Evolutionary conservation across 2,329 filamentous ascomycete genomes (phyloP), one percentile per base, ranked within the genome.

Genomic region (Verticillium tricorpus): DNA sequence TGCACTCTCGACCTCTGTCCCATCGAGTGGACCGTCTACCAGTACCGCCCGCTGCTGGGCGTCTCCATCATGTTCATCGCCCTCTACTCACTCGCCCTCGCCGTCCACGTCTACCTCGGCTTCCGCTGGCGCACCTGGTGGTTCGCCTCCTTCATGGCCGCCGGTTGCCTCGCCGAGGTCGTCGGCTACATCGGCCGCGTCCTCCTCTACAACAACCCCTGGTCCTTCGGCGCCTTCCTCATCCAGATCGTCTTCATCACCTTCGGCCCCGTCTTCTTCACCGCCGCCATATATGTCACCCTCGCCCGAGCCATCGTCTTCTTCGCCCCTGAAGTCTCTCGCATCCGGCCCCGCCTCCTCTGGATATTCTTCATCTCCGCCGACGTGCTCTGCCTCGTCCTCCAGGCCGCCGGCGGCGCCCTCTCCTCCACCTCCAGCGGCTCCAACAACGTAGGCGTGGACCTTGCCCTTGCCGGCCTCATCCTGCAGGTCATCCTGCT

Each of bases 201-300:
- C 59, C 69, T 86, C 67, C 75, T 87, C 62, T 80, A 82, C 65
- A 64, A 80, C 55, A 83, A 89, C 67, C 85, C 86, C 0, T 90
- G 87, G 69, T 77, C 70, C 57, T 82, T 87, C 69, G 69, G 70
- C 14, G 85, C 80, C 8, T 91, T 90, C 70, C 80, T 89, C 70
- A 80, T 89, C n/a, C 85, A 90, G 69, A 88, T 89, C 65, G 81
- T 71, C 63, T 87, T 84, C 72, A 77, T 90, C 58, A 88, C 85
- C 4, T 71, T 73, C 64, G 77, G 74, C 11, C 77, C 77, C 59
- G 76, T 79, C 63, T 79, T 76, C 66, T 79, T 85, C 81, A 66
- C 84, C 32, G 88, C 87, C 0, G 85, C 85, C 62, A 86, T 90
- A 69, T 91, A 90, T 71, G 81, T 90, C 60, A 88, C 85, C 34